Percentiles rank a stretch among this genome's conserved stretches.
Evolutionary conservation across 2,329 filamentous ascomycete genomes (phyloP).

Genomic region (Chrysoporthe austroafricana): DNA sequence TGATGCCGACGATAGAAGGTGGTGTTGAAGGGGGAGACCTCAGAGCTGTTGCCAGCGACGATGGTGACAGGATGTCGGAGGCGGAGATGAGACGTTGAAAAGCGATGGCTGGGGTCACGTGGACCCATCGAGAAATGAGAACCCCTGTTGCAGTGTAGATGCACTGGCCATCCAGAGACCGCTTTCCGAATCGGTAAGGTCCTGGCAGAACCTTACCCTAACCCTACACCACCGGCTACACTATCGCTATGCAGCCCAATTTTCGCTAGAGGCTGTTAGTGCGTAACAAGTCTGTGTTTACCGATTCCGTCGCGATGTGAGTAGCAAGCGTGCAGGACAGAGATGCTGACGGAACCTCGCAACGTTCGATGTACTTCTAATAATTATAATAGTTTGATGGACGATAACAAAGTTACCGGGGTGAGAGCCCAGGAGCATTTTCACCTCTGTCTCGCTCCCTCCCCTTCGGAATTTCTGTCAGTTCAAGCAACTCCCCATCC

Average conservation of each 20-base stretch:
- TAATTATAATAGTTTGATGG: too few relatives aligned
- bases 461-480: neutral
- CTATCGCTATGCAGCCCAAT: too few relatives aligned
- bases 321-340: too few relatives aligned
- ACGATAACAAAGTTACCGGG: too few relatives aligned
- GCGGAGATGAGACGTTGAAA: neutral
- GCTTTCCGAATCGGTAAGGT: neutral
- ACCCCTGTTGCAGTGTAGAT: neutral
- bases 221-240: too few relatives aligned
- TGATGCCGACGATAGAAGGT: neutral
- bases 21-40: neutral
- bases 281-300: too few relatives aligned
- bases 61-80: neutral
- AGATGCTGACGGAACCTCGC: too few relatives aligned
- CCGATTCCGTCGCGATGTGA: too few relatives aligned
- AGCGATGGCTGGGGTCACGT: conserved; percentile 10
- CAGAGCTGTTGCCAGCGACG: neutral
- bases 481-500: neutral
- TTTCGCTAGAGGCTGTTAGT: too few relatives aligned
- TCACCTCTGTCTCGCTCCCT: neutral
- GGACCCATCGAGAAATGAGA: neutral
- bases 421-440: too few relatives aligned
- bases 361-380: too few relatives aligned
- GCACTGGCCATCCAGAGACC: neutral
- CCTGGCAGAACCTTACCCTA: too few relatives aligned